These are phyloP conservation scores for Russula brevipes DNA, from an alignment of 768 basidiomycete genomes.

Conservation along the genomic window DNA sequence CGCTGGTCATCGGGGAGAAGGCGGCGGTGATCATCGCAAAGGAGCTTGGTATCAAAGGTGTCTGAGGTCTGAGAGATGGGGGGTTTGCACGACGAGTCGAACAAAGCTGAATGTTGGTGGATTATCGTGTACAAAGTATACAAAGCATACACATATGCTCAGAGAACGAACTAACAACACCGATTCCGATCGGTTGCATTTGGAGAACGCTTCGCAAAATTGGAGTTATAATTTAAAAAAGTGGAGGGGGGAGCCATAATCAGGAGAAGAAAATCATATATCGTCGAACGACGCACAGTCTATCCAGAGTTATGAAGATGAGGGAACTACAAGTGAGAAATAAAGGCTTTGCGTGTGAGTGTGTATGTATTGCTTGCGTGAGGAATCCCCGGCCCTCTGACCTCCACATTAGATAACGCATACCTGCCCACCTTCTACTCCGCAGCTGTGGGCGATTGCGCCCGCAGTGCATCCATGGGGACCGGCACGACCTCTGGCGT, in stretches of 20 bases:
- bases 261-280: not conserved
- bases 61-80: slow-evolving; percentile 26
- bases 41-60: slow-evolving; percentile 42
- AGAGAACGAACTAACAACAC: too few species aligned
- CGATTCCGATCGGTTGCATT: not conserved
- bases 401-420: not conserved
- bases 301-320: slow-evolving; percentile 3
- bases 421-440: not conserved
- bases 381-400: not conserved
- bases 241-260: not conserved
- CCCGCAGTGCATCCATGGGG: not conserved
- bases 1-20: slow-evolving; percentile 52
- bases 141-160: too few species aligned
- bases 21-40: slow-evolving; percentile 55
- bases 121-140: too few species aligned
- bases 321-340: not conserved
- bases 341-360: not conserved
- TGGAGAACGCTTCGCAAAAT: not conserved
- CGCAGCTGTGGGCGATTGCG: not conserved
- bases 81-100: too few species aligned
- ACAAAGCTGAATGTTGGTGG: too few species aligned
- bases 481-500: too few species aligned
- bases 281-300: not conserved
- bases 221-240: slow-evolving; percentile 1
- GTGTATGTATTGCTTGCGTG: not conserved